Percentiles rank a stretch among this genome's conserved stretches.
phyloP scores from a whole-genome alignment of 768 basidiomycete genomes.

The Sarcodon sp. region DNA sequence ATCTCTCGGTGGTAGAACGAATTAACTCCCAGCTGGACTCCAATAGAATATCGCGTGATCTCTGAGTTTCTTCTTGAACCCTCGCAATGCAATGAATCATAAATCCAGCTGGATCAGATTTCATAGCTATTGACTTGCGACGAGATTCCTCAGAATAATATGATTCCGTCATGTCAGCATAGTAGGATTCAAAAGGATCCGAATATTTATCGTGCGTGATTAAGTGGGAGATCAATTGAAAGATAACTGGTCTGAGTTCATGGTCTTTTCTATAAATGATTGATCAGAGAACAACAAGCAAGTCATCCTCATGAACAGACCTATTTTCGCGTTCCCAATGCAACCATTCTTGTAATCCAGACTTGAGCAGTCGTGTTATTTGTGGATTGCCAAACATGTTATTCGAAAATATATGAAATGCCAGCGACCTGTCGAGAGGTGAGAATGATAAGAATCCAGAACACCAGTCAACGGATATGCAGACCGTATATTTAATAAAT shows the following conservation, averaged over 20 bases:
- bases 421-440: slow-evolving; percentile 26
- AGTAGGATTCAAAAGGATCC: slow-evolving; percentile 40
- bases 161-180: slow-evolving; percentile 32
- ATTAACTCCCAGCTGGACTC: slow-evolving; percentile 36
- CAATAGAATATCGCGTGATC: slow-evolving; percentile 37
- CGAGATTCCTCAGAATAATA: slow-evolving; percentile 45
- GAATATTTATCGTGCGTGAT: slow-evolving; percentile 42
- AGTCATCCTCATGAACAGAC: slow-evolving; percentile 10
- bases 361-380: slow-evolving; percentile 30
- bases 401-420: slow-evolving; percentile 37
- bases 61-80: slow-evolving; percentile 43
- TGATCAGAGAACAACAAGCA: too few relatives aligned
- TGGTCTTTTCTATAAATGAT: slow-evolving; percentile 11
- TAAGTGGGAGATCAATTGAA: slow-evolving; percentile 42
- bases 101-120: slow-evolving; percentile 36
- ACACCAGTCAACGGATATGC: slow-evolving; percentile 7
- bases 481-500: slow-evolving; percentile 31
- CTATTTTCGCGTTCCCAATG: slow-evolving; percentile 34
- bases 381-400: slow-evolving; percentile 34
- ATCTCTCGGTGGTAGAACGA: slow-evolving; percentile 38
- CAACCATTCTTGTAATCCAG: slow-evolving; percentile 37
- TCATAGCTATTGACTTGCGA: slow-evolving; percentile 20
- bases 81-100: slow-evolving; percentile 32
- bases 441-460: background rate
- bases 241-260: slow-evolving; percentile 26